These are phyloP conservation scores for Paramecium pentaurelia DNA, from an alignment of 73 alveolate genomes.

Conservation along the genomic window DNA sequence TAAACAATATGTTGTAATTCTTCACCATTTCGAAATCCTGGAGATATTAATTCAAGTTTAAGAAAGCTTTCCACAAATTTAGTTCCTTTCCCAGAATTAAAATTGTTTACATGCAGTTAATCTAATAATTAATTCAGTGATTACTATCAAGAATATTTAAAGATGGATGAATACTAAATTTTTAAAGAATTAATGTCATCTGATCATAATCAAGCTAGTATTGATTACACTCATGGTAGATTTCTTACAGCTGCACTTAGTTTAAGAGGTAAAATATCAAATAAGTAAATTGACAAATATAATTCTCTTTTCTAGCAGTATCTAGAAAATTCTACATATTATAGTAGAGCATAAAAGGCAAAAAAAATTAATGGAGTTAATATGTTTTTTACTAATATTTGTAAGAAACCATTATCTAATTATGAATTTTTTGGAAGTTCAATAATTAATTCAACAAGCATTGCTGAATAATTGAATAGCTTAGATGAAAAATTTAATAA, in stretches of 20 bases:
- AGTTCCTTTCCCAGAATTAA: not conserved
- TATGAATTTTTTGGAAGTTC: not conserved
- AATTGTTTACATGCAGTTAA: not conserved
- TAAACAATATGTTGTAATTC: conserved; percentile 11
- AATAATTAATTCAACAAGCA: not conserved
- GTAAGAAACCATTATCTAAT: not conserved
- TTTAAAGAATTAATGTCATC: not conserved
- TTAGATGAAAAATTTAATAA: not conserved
- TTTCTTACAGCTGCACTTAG: not conserved
- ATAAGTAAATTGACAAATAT: not conserved
- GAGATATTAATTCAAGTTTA: not conserved
- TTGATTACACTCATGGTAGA: not conserved
- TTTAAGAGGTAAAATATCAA: not conserved
- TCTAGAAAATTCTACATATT: not conserved
- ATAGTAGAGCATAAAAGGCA: not conserved
- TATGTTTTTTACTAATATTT: not conserved
- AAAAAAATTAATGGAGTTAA: not conserved
- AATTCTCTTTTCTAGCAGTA: not conserved
- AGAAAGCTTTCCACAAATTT: not conserved
- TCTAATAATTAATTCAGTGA: not conserved
- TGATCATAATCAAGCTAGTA: not conserved
- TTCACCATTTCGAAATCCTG: not conserved
- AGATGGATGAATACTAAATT: not conserved
- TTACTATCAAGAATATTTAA: not conserved
- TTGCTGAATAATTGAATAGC: not conserved